phyloP scores from a whole-genome alignment of 1,139 yeast genomes.

The Taphrina pruni region DNA sequence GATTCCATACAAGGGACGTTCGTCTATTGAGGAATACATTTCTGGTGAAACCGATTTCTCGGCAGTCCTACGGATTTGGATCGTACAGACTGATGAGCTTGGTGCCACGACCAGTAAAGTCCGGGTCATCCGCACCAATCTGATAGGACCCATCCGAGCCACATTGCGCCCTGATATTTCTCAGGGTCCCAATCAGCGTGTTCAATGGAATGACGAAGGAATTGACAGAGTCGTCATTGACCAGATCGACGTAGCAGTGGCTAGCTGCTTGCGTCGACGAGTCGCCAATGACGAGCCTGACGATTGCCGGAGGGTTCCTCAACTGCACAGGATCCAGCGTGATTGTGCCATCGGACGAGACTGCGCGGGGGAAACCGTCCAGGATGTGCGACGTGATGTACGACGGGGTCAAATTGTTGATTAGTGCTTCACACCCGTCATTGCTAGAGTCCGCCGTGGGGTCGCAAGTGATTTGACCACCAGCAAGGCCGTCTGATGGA shows the following conservation, averaged over 20 bases:
- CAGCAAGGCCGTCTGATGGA: not conserved
- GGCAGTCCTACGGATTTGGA: too few species aligned
- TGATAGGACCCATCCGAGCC: not conserved
- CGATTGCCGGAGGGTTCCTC: not conserved
- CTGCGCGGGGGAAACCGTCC: not conserved
- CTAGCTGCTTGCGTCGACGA: not conserved
- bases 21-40: too few species aligned
- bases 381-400: not conserved
- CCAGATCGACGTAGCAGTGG: not conserved
- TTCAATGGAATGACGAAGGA: not conserved
- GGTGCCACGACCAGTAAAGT: not conserved
- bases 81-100: not conserved
- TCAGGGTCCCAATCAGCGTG: not conserved
- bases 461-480: not conserved
- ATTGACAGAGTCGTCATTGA: conserved; percentile 2
- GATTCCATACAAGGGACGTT: too few species aligned
- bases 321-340: not conserved
- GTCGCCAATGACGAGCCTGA: not conserved
- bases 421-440: not conserved
- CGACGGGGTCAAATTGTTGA: not conserved
- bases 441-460: not conserved
- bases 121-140: not conserved
- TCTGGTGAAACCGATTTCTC: too few species aligned
- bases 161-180: not conserved
- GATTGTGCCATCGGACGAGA: conserved; percentile 1